Conservation (phyloP, 495 filamentous ascomycete species). For the Friedmanniomyces simplex region DNA sequence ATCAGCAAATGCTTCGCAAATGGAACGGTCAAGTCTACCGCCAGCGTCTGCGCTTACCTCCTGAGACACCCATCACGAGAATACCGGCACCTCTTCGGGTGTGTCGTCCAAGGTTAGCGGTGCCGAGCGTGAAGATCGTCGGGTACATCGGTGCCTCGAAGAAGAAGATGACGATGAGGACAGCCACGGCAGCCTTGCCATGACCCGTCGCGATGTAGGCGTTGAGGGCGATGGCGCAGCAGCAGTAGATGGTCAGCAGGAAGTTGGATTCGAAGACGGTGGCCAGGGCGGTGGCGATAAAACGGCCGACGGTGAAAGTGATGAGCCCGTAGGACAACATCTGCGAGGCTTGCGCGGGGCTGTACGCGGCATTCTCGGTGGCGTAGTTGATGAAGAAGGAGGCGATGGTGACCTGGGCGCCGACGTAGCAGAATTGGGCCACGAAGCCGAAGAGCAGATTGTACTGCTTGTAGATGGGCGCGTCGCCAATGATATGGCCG, state of each 20-base stretch:
- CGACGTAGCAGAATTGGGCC: slow-evolving; percentile 66
- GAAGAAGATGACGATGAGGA: slow-evolving; percentile 48
- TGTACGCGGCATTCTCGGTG: slow-evolving; percentile 34
- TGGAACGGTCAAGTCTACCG: not conserved
- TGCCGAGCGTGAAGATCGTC: slow-evolving; percentile 52
- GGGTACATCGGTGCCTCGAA: slow-evolving; percentile 55
- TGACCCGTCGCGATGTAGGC: slow-evolving; percentile 24
- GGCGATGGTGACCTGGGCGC: slow-evolving; percentile 54
- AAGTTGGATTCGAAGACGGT: slow-evolving; percentile 16
- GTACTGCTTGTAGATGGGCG: slow-evolving; percentile 24
- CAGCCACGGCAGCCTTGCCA: slow-evolving; percentile 40
- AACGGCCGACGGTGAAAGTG: slow-evolving; percentile 46
- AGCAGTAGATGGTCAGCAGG: slow-evolving; percentile 18
- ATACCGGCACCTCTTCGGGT: slow-evolving; percentile 48
- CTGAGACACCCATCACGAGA: slow-evolving; percentile 48
- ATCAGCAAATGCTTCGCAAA: not conserved
- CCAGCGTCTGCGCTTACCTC: slow-evolving; percentile 22
- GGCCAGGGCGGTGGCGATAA: slow-evolving; percentile 25
- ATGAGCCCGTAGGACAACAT: slow-evolving; percentile 47
- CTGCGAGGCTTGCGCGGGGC: slow-evolving; percentile 37
- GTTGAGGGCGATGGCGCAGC: slow-evolving; percentile 33
- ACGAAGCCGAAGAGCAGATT: slow-evolving; percentile 50
- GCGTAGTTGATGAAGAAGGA: slow-evolving; percentile 57
- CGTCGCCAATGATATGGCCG: slow-evolving; percentile 18
- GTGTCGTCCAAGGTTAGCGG: slow-evolving; percentile 49